Conservation (phyloP, 345 rosid species). For the Moringa oleifera region DNA sequence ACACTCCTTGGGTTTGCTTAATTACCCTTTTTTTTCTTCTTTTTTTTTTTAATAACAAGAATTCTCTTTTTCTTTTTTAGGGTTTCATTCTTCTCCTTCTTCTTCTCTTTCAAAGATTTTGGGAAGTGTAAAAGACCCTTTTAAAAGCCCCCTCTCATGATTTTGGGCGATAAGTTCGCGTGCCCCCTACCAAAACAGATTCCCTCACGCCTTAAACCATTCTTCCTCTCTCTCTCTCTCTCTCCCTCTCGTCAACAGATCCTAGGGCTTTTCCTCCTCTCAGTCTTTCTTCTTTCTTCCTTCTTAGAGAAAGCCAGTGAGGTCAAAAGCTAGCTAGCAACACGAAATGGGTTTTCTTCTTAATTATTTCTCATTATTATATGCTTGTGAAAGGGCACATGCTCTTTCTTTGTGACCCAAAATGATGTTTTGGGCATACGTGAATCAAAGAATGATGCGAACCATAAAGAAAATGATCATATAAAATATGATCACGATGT, state of each 20-base stretch:
- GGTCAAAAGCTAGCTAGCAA: constrained; percentile 30
- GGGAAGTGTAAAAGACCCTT: constrained; percentile 41
- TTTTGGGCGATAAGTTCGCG: constrained; percentile 55
- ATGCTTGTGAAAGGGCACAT: too few relatives aligned
- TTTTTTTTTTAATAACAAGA: background rate
- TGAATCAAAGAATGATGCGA: too few relatives aligned
- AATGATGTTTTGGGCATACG: too few relatives aligned
- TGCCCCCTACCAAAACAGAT: constrained; percentile 46
- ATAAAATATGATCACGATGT: too few relatives aligned
- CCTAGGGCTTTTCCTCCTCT: constrained; percentile 18
- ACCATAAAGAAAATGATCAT: too few relatives aligned
- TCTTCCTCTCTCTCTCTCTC: constrained; percentile 16
- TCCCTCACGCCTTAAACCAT: constrained; percentile 45
- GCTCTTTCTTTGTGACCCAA: too few relatives aligned
- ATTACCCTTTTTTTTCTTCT: background rate
- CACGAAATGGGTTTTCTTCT: constrained; percentile 4
- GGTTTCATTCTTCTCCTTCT: background rate
- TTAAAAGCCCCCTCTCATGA: constrained; percentile 27
- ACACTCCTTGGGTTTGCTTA: constrained; percentile 48
- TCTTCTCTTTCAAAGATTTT: constrained; percentile 22
- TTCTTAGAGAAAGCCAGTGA: background rate
- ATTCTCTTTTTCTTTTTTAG: background rate
- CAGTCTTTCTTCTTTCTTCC: background rate
- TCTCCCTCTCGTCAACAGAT: constrained; percentile 41
- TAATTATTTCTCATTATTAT: background rate